Evolutionary conservation across 1,284 basidiomycete species (phyloP), one percentile per base, ranked within the genome.

Genomic region (Pseudozyma tsukubaensis): DNA sequence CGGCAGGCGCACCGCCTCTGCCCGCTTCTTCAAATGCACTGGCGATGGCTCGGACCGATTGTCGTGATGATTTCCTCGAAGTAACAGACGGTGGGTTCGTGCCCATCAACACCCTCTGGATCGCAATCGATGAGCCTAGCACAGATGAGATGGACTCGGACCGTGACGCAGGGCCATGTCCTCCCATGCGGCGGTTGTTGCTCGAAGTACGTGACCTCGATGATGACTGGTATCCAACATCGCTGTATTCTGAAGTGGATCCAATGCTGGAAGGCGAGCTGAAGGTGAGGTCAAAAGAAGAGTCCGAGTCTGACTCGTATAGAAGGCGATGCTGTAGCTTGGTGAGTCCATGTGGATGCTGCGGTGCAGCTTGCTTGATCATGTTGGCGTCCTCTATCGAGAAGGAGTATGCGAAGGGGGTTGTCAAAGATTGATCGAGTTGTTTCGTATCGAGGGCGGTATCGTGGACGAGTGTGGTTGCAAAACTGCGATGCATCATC

Each of bases 291-390:
- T 73, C 69, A 44, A 59, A 59, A 14, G 69, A 72, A 0, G 56
- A 62, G 39, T 72, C 71, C n/a, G 71, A 68, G 16, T 73, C 71
- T 9, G 71, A 63, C 19, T 73, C 71, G 58, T 73, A 73, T 52
- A 73, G 65, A n/a, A 72, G 65, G n/a, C 71, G 71, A 36, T 73
- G 65, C 40, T 73, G 71, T 11, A 73, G 40, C 39, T 65, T 68
- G 54, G 61, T 68, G 54, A 73, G 65, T 18, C 58, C 61, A 5
- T 59, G 66, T 3, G 69, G 61, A 42, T 61, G 69, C 50, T 59
- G 69, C 52, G 59, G 59, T 13, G 63, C 57, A 51, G 68, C 68
- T 48, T 71, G 61, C 60, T 71, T 72, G 69, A 61, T 72, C 59
- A 62, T 72, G 55, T n/a, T 57, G 59, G 55, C 45, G 11, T 58